A percentile compares a stretch with the other conserved stretches of the same genome.
phyloP scores from a whole-genome alignment of 2,329 filamentous ascomycete species.

The Aspergillus unguis region DNA sequence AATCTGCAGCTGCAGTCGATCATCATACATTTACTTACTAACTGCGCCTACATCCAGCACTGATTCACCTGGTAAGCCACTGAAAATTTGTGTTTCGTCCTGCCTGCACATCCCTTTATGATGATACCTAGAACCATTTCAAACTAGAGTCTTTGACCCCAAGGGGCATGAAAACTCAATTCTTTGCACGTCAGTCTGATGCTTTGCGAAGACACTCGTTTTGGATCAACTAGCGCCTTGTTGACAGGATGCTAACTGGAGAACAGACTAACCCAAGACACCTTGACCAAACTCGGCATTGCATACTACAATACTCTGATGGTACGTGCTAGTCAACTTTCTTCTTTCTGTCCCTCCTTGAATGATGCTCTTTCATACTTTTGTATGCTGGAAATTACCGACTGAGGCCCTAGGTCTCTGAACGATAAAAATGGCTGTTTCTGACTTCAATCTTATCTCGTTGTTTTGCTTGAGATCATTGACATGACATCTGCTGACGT shows the following conservation, averaged over 20 bases:
- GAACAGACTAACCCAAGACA: background rate
- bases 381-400: conserved; percentile 95
- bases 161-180: conserved; percentile 71
- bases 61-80: conserved; percentile 27
- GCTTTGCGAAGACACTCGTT: conserved; percentile 21
- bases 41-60: conserved; percentile 4
- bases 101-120: conserved; percentile 43
- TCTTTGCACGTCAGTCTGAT: conserved; percentile 93
- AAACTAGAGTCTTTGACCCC: conserved; percentile 98
- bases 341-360: conserved; percentile 21
- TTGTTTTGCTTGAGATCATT: conserved; percentile 18
- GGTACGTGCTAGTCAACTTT: conserved; percentile 31
- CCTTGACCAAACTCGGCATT: background rate
- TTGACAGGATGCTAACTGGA: conserved; percentile 2
- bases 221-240: conserved; percentile 5
- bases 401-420: conserved; percentile 70
- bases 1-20: conserved; percentile 13
- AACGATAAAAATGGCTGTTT: conserved; percentile 81
- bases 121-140: conserved; percentile 76
- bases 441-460: conserved; percentile 55
- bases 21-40: conserved; percentile 12
- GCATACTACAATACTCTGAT: background rate
- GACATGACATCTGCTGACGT: conserved; percentile 17
- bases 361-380: conserved; percentile 57
- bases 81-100: background rate